Percentiles rank a stretch among this genome's conserved stretches.
phyloP scores from a whole-genome alignment of 2,329 filamentous ascomycete species.

The Paramyrothecium sp. region DNA sequence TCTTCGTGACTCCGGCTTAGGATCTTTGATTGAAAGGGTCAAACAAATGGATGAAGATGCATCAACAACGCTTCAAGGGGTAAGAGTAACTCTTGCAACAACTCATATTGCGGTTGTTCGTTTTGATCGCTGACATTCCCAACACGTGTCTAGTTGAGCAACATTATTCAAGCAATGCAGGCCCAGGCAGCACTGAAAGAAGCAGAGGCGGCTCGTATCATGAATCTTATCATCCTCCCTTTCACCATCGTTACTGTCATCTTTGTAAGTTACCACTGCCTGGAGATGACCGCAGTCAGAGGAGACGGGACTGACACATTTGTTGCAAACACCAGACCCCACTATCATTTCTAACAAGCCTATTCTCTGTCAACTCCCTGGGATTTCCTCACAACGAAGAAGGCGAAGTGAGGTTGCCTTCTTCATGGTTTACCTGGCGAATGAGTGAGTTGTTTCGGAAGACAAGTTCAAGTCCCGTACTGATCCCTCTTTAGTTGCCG shows the following conservation, averaged over 20 bases:
- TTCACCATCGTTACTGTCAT: slow-evolving; percentile 13
- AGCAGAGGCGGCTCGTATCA: slow-evolving; percentile 4
- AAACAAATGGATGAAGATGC: slow-evolving; percentile 2
- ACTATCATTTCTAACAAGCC: slow-evolving; percentile 12
- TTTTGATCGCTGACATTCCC: not conserved
- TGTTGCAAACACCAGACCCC: slow-evolving; percentile 4
- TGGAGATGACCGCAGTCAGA: not conserved
- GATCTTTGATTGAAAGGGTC: slow-evolving; percentile 2
- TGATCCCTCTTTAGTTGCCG: not conserved
- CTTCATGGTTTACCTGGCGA: not conserved
- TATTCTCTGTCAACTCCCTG: slow-evolving; percentile 8
- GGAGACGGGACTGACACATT: not conserved
- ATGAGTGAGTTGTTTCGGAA: not conserved
- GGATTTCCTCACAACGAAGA: slow-evolving; percentile 9
- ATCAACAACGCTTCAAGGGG: slow-evolving; percentile 2
- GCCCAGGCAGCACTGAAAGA: slow-evolving; percentile 12
- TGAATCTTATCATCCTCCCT: slow-evolving; percentile 10
- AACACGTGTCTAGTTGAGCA: slow-evolving; percentile 3
- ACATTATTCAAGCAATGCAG: slow-evolving; percentile 10
- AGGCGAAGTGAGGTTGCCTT: slow-evolving; percentile 4
- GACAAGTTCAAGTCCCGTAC: not conserved
- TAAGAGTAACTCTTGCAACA: not conserved
- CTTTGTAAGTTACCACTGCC: slow-evolving; percentile 8
- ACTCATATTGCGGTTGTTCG: not conserved
- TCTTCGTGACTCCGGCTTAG: slow-evolving; percentile 3